Conservation (phyloP, 2,329 filamentous ascomycete species). For the Celoporthe dispersa region DNA sequence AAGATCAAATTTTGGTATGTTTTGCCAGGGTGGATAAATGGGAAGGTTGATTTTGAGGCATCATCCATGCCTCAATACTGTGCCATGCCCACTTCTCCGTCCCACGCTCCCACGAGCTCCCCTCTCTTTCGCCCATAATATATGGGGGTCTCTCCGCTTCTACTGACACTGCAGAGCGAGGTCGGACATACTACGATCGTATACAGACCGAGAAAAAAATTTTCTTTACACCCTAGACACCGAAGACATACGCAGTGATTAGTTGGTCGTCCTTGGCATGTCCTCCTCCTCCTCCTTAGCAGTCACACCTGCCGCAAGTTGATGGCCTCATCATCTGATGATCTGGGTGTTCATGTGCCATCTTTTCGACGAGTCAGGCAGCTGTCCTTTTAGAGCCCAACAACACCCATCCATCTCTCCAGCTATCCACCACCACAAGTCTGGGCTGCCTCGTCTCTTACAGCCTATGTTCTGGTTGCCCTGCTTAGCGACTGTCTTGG, state of each 20-base stretch:
- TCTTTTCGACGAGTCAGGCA: slow-evolving; percentile 2
- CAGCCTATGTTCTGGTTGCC: neutral
- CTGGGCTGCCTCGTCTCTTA: neutral
- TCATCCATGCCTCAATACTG: slow-evolving; percentile 16
- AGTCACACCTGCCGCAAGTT: slow-evolving; percentile 17
- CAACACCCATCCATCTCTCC: neutral
- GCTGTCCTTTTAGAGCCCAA: neutral
- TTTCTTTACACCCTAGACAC: slow-evolving; percentile 14
- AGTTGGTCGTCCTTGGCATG: neutral
- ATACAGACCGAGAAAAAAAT: slow-evolving; percentile 22
- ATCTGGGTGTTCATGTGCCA: neutral
- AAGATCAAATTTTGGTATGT: slow-evolving; percentile 29
- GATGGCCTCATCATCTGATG: slow-evolving; percentile 12
- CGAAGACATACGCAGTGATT: neutral
- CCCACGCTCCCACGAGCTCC: neutral
- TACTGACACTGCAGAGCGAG: slow-evolving; percentile 25
- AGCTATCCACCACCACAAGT: neutral
- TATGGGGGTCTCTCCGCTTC: slow-evolving; percentile 22
- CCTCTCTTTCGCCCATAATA: slow-evolving; percentile 5
- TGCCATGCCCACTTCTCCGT: slow-evolving; percentile 6
- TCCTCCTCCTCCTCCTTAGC: neutral
- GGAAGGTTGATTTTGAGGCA: slow-evolving; percentile 19
- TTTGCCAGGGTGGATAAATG: slow-evolving; percentile 14
- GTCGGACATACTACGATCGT: slow-evolving; percentile 22
- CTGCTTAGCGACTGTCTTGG: neutral